Base-by-base conservation (phyloP, 1,139 yeast species). In the Meyerozyma guilliermondii region DNA sequence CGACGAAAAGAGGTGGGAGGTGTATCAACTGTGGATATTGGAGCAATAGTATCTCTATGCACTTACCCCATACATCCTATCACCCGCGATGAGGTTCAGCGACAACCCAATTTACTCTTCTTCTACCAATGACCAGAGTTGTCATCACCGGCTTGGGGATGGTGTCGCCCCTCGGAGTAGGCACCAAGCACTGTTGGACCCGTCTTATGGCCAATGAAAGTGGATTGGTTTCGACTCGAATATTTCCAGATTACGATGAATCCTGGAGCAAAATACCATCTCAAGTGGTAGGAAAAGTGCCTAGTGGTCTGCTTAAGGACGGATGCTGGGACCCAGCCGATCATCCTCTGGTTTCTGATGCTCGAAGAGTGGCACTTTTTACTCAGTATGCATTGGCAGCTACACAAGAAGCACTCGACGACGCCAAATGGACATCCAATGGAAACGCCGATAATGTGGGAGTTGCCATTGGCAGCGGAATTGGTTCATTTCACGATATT, bases 121-220 rank as follows among this genome's bases (percentile, higher is more conserved):
- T 7, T 26, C 11, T 26, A 26, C 28, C 20, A 14, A 39, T 47
- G 53, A 26, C 45, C 38, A 65, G 96, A 60, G 96, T 91, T 1
- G 98, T 92, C 1, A 83, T 92, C 1, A 92, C 98, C 0, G 98
- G 98, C 0, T 60, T 91, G 13, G 98, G 98, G 0, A 64, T 86
- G 34, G 78, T 91, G 1, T 78, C 95, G 1, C 98, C 98, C 0
- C 65, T 92, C 5, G 98, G 97, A 0, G 80, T 81, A 3, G 92
- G 91, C 0, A 74, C 71, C 5, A 54, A 56, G 13, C 62, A 59
- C 13, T 65, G 79, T 7, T 85, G 92, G 91, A 45, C 58, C 2
- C 68, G 66, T 20, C 62, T 83, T 7, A 52, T 83, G 2, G 63
- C 65, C 1, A 73, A 77, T 0, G 60, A 72, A 44, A 74, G 81